A percentile compares a stretch with the other conserved stretches of the same genome.
Conservation (phyloP, 163 green algal species). For the Volvox carteri region DNA sequence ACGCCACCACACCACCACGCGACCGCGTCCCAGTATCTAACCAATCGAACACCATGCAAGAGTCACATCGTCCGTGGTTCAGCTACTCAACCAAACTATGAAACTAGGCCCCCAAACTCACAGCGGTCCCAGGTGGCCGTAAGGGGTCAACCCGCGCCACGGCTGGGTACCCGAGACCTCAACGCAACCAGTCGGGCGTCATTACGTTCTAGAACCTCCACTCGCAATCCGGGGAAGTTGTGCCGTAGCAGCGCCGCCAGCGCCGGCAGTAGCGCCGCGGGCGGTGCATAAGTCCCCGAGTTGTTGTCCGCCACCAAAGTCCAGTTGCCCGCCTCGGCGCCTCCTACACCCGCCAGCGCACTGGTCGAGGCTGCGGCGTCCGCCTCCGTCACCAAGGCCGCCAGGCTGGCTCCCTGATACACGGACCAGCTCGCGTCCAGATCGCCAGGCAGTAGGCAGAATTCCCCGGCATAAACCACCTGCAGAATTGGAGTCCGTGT, state of each 20-base stretch:
- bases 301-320: slow-evolving; percentile 47
- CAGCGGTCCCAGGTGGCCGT: no score
- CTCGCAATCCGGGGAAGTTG: slow-evolving; percentile 56
- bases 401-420: not conserved
- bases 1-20: no score
- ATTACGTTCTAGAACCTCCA: slow-evolving; percentile 24
- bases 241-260: slow-evolving; percentile 42
- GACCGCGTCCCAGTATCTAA: no score
- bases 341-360: not conserved
- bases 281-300: slow-evolving; percentile 52
- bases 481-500: not conserved
- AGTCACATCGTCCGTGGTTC: no score
- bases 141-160: not conserved
- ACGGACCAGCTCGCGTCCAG: not conserved
- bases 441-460: slow-evolving; percentile 16
- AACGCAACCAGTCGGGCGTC: slow-evolving; percentile 34
- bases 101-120: no score
- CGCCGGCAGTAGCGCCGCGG: not conserved
- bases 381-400: not conserved
- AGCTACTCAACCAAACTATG: no score
- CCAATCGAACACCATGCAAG: no score
- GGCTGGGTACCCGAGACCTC: slow-evolving; percentile 46
- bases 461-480: slow-evolving; percentile 49
- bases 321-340: not conserved
- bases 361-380: not conserved